phyloP scores from a whole-genome alignment of 768 basidiomycete genomes.

The Exsudoporus frostii region DNA sequence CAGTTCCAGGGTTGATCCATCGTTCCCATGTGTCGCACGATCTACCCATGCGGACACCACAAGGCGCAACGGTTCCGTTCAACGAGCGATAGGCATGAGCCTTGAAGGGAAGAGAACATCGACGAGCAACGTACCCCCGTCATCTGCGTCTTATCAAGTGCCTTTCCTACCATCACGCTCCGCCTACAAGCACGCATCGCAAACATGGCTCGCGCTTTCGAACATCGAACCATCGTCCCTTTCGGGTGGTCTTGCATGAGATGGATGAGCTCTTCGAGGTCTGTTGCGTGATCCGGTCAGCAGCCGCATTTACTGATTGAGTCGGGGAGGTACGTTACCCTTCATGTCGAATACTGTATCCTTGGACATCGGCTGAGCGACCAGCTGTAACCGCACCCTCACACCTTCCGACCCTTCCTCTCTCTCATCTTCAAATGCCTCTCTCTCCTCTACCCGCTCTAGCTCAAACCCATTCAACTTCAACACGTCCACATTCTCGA shows the following conservation, averaged over 20 bases:
- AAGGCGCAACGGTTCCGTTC: neutral
- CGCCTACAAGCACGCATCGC: slow-evolving; percentile 94
- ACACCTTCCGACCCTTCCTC: neutral
- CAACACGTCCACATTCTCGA: slow-evolving; percentile 84
- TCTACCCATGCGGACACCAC: slow-evolving; percentile 34
- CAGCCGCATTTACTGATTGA: neutral
- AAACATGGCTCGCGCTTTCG: slow-evolving; percentile 93
- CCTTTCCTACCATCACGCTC: slow-evolving; percentile 94
- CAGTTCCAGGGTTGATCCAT: slow-evolving; percentile 89
- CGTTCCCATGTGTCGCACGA: slow-evolving; percentile 77
- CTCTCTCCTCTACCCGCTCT: slow-evolving; percentile 44
- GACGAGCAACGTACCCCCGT: slow-evolving; percentile 44
- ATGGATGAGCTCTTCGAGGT: slow-evolving; percentile 90
- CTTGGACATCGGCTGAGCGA: slow-evolving; percentile 89
- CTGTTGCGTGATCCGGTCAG: slow-evolving; percentile 37
- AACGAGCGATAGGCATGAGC: neutral
- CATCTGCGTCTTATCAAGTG: slow-evolving; percentile 80
- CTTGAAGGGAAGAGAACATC: neutral
- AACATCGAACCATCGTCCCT: slow-evolving; percentile 86
- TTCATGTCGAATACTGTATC: slow-evolving; percentile 85
- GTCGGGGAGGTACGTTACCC: slow-evolving; percentile 43
- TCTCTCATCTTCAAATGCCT: neutral
- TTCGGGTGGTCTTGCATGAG: slow-evolving; percentile 73
- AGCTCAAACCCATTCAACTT: slow-evolving; percentile 90
- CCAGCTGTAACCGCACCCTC: slow-evolving; percentile 51